Base-by-base conservation (phyloP, 345 rosid species). In the Salix suchowensis region DNA sequence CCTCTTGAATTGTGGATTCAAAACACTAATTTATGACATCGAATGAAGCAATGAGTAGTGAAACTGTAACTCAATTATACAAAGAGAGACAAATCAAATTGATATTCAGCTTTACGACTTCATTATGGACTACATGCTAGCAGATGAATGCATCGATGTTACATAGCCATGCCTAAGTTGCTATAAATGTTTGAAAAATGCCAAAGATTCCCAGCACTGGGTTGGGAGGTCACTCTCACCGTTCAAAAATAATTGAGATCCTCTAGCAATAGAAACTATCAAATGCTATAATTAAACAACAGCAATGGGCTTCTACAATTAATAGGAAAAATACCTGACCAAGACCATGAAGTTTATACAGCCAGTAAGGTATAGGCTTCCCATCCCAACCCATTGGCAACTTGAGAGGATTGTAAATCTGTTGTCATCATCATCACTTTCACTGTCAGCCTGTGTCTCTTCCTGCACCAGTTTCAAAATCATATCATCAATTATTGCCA, bases 361-460 rank as follows among this genome's bases (percentile, higher is more conserved):
- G 93, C 99, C 99, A 96, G 79, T 94, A 96, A 15, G 99, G 99
- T 76, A 96, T 94, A 78, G 99, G 99, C 80, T 94, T 96, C 85
- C 99, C 99, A 81, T 96, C 99, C 98, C 97, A 92, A 71, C 98
- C 98, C 97, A 92, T 94, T 23, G 99, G 98, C 78, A 96, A 81
- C 77, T 92, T 96, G 65, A 96, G 91, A 15, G 98, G 99, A 81
- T 94, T 96, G 81, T 94, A 96, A 32, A 96, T 87, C 85, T 91
- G 92, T 68, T 91, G 94, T 23, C 99, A 1, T 96, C 99, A n/a
- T 96, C 99, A 68, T 92, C 98, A 79, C 99, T 96, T 85, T 96
- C 99, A 72, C 88, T 83, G 82, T 94, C 98, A 32, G 90, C 95
- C 70, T 89, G 94, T 40, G 88, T 88, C 85, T 96, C 99, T 81